A percentile compares a stretch with the other conserved stretches of the same genome.
These are phyloP conservation scores for Saccharum spontaneum DNA, from an alignment of 176 grass and related monocot genomes.

Conservation along the genomic window DNA sequence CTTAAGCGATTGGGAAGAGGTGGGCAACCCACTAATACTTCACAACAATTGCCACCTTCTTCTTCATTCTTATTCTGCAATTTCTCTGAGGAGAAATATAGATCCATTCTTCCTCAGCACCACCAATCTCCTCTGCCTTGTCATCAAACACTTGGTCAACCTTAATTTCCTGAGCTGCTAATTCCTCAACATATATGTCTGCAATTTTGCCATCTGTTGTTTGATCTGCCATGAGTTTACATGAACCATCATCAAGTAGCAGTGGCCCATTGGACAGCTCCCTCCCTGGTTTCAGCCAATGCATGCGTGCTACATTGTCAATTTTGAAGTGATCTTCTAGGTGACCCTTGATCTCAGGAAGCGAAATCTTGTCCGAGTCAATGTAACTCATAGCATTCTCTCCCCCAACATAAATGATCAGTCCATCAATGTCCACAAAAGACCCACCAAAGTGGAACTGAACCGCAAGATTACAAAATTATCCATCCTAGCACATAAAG, in stretches of 20 bases:
- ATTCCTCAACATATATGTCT: background rate
- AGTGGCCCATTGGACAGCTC: background rate
- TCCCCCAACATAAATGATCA: background rate
- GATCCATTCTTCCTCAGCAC: too few species aligned
- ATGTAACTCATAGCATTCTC: background rate
- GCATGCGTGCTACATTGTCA: background rate
- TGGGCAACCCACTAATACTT: too few species aligned
- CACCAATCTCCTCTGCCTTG: background rate
- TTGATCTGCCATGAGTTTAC: background rate
- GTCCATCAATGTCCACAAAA: background rate
- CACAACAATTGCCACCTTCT: too few species aligned
- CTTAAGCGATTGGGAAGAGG: too few species aligned
- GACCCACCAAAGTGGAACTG: background rate
- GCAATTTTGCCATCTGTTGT: background rate
- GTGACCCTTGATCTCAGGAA: background rate
- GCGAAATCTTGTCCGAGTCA: background rate
- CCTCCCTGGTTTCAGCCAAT: background rate
- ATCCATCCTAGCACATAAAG: background rate
- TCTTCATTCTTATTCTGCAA: background rate
- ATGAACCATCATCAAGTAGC: background rate
- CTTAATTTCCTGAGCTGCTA: too few species aligned
- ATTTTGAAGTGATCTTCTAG: background rate
- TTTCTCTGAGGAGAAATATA: too few species aligned
- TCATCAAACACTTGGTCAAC: too few species aligned
- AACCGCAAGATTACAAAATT: background rate